Conservation (phyloP, 73 alveolate genomes). For the Paramecium octaurelia region DNA sequence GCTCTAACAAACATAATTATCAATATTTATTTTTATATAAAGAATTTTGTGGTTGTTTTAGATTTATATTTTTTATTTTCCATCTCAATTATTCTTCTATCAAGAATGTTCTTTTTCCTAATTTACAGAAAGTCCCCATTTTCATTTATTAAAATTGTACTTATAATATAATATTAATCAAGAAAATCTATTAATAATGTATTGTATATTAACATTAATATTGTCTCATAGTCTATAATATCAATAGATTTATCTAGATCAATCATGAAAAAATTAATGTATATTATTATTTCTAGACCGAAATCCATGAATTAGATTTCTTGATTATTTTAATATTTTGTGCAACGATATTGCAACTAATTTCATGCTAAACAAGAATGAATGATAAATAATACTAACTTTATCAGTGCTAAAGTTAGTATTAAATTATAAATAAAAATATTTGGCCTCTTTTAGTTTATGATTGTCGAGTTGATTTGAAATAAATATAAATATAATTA, state of each 20-base stretch:
- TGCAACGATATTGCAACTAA: background rate
- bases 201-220: too few relatives aligned
- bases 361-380: too few relatives aligned
- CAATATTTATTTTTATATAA: background rate
- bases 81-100: background rate
- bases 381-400: too few relatives aligned
- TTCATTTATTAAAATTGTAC: background rate
- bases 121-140: background rate
- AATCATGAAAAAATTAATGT: too few relatives aligned
- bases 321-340: too few relatives aligned
- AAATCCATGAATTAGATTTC: background rate
- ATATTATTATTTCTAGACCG: too few relatives aligned
- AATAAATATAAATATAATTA: background rate
- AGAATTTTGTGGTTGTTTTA: background rate
- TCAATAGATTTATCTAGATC: background rate
- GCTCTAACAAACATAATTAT: background rate
- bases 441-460: background rate
- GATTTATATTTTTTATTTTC: background rate
- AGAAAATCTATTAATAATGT: background rate
- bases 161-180: background rate
- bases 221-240: background rate
- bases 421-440: background rate
- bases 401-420: background rate
- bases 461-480: background rate
- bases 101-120: background rate